Evolutionary conservation across 139 green algal species (phyloP).

Genomic region (Chlamydomonas asymmetrica): DNA sequence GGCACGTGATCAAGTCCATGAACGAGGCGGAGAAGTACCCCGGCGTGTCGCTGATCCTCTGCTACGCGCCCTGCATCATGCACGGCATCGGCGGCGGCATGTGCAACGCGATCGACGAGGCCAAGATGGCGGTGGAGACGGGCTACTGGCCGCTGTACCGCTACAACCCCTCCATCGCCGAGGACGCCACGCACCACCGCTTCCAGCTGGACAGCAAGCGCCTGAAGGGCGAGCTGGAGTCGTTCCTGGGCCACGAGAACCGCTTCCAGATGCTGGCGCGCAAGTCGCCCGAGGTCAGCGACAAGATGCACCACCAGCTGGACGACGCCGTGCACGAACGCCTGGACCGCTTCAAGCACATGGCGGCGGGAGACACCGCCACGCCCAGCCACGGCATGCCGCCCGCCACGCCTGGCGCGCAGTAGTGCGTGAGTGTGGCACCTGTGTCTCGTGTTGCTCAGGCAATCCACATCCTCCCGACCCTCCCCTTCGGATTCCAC

Average conservation of each 20-base stretch:
- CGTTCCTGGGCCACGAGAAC: slow-evolving; percentile 52
- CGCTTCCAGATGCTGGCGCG: slow-evolving; percentile 48
- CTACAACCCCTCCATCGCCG: slow-evolving; percentile 30
- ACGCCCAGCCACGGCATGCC: background rate
- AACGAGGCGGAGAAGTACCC: slow-evolving; percentile 50
- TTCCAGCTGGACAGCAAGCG: slow-evolving; percentile 58
- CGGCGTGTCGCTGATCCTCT: slow-evolving; percentile 52
- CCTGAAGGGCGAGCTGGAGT: slow-evolving; percentile 52
- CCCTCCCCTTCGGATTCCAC: too few relatives aligned
- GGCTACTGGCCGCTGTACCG: slow-evolving; percentile 51
- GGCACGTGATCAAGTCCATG: slow-evolving; percentile 49
- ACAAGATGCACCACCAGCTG: slow-evolving; percentile 39
- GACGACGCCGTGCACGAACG: slow-evolving; percentile 25
- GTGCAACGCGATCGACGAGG: slow-evolving; percentile 36
- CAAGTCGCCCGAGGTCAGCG: slow-evolving; percentile 34
- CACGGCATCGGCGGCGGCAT: slow-evolving; percentile 52
- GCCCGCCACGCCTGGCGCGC: too few relatives aligned
- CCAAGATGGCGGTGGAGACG: slow-evolving; percentile 40
- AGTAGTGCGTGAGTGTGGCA: too few relatives aligned
- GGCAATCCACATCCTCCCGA: too few relatives aligned
- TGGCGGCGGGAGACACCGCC: slow-evolving; percentile 1
- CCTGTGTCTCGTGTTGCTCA: too few relatives aligned
- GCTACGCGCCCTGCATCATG: slow-evolving; percentile 56
- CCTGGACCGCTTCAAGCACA: slow-evolving; percentile 11
- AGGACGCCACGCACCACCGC: slow-evolving; percentile 31